Conservation (phyloP, 495 filamentous ascomycete genomes). For the Saxophila tyrrhenica region DNA sequence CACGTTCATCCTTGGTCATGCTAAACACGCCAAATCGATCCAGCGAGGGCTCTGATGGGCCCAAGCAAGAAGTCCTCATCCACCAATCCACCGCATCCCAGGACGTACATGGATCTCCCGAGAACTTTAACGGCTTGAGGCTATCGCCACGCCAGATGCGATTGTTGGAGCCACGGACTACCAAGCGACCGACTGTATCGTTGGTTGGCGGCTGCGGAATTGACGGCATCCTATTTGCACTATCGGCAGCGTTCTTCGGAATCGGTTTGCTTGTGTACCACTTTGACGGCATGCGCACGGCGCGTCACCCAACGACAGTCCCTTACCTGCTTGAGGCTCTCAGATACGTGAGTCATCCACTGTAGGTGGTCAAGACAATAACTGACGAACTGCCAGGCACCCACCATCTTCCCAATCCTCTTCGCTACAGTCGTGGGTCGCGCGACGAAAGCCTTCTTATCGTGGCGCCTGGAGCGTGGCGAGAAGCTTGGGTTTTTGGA, state of each 20-base stretch:
- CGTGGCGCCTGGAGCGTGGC: not conserved
- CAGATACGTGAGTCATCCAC: not conserved
- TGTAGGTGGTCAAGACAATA: not conserved
- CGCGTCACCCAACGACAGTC: not conserved
- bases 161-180: not conserved
- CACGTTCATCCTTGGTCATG: too few relatives aligned
- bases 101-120: too few relatives aligned
- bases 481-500: not conserved
- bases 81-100: not conserved
- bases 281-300: not conserved
- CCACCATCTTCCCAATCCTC: not conserved
- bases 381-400: not conserved
- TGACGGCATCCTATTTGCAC: not conserved
- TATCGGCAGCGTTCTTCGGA: not conserved
- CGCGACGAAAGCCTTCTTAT: not conserved
- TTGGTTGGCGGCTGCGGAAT: not conserved
- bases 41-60: not conserved
- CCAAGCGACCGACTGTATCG: not conserved
- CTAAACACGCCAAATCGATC: not conserved
- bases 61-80: not conserved
- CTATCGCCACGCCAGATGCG: not conserved
- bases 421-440: not conserved
- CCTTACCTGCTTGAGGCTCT: not conserved
- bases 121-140: too few relatives aligned
- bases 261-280: not conserved